Base-by-base conservation (phyloP, 768 basidiomycete species). In the Xerocomellus dryophilus region DNA sequence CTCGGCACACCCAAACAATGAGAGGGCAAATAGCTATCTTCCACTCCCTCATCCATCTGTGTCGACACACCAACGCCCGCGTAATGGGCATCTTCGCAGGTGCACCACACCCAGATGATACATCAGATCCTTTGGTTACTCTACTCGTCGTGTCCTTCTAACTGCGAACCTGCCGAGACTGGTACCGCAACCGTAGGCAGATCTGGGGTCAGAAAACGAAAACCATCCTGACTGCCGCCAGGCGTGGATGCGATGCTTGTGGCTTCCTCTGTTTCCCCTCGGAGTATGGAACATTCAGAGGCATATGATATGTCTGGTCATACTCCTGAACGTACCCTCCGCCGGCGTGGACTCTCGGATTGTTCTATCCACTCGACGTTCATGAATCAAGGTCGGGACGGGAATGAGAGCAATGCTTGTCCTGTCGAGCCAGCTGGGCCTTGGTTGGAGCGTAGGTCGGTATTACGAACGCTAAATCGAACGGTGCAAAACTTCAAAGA, bases 21-120 rank as follows among this genome's bases (percentile, higher is more conserved):
- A n/a, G n/a, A n/a, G n/a, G n/a, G n/a, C n/a, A n/a, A n/a, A n/a
- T n/a, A n/a, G 53, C 14, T 45, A 45, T 41, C 49, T 57, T 41
- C 58, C 59, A 31, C 31, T 59, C 31, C 58, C 61, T 25, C 53
- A 54, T 47, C 44, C 49, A 32, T 34, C 61, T 20, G 29, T 45
- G 10, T 29, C 61, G 5, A 40, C 59, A 41, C 47, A 14, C 60
- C 36, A 64, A 60, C 31, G 66, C 67, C 4, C 61, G 65, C 49
- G 73, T 95, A 25, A 88, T 91, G 81, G 86, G 83, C 32, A 97
- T 99, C 58, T 98, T 98, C 63, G 96, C 93, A 0, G 96, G 96
- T 35, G 93, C 93, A 3, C 86, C 87, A 25, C 74, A 72, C 2
- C 53, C 64, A 9, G 69, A 72, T 27, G 67, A 72, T 4, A 58